phyloP scores from a whole-genome alignment of 352 stramenopile genomes.

The Globisporangium nagaii region DNA sequence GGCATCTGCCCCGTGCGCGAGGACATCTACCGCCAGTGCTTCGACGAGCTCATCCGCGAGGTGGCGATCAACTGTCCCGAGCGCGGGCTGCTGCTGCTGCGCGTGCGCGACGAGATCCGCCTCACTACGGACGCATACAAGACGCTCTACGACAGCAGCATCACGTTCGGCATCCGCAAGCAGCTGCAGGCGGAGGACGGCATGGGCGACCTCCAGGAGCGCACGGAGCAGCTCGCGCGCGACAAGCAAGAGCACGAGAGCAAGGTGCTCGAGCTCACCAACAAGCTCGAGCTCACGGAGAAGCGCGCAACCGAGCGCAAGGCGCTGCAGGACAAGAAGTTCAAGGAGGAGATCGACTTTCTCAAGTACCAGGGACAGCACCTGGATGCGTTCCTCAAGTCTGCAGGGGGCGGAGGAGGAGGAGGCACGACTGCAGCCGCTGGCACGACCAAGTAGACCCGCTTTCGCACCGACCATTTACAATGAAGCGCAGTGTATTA shows the following conservation, averaged over 20 bases:
- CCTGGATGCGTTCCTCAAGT: slow-evolving; percentile 93
- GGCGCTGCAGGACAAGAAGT: slow-evolving; percentile 90
- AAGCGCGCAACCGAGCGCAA: slow-evolving; percentile 86
- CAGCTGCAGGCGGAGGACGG: slow-evolving; percentile 91
- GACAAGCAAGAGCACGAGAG: slow-evolving; percentile 73
- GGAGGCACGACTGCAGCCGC: not conserved
- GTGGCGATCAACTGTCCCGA: slow-evolving; percentile 91
- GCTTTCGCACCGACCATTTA: too few species aligned
- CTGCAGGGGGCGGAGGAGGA: slow-evolving; percentile 49
- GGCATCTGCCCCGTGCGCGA: slow-evolving; percentile 93
- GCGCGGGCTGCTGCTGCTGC: slow-evolving; percentile 86
- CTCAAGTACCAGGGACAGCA: slow-evolving; percentile 95
- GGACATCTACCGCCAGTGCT: slow-evolving; percentile 90
- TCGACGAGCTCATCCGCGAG: slow-evolving; percentile 92
- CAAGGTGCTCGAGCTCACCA: slow-evolving; percentile 86
- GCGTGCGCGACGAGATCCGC: slow-evolving; percentile 90
- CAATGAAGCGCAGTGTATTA: slow-evolving; percentile 2
- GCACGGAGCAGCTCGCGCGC: slow-evolving; percentile 38
- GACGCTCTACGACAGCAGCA: slow-evolving; percentile 91
- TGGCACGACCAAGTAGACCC: not conserved
- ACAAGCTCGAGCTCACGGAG: slow-evolving; percentile 92
- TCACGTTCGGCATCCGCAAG: slow-evolving; percentile 92
- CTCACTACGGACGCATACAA: slow-evolving; percentile 95
- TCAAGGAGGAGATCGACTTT: slow-evolving; percentile 93
- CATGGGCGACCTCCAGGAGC: slow-evolving; percentile 81